Evolutionary conservation across 192 early-diverging fungal genomes (phyloP).

Genomic region (Chytriomyces sp.): DNA sequence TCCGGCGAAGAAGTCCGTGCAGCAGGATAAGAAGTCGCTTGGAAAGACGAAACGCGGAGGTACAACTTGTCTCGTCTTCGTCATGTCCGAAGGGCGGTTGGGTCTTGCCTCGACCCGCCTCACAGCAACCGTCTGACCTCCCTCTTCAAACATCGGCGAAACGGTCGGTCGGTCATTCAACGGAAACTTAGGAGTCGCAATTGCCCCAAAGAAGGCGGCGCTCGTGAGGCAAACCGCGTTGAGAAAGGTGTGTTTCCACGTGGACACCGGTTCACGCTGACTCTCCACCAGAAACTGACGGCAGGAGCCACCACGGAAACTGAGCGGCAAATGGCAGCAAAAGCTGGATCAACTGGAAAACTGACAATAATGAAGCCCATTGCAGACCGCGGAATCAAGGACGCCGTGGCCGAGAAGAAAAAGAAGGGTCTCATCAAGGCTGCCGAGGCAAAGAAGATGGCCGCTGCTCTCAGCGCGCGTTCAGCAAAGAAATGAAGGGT

Average conservation of each 20-base stretch:
- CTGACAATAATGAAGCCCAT: slow-evolving; percentile 76
- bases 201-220: slow-evolving; percentile 28
- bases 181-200: too few species aligned
- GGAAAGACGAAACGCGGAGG: slow-evolving; percentile 32
- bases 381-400: slow-evolving; percentile 60
- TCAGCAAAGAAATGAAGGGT: not conserved
- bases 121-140: not conserved
- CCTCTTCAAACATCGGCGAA: not conserved
- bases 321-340: slow-evolving; percentile 66
- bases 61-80: not conserved
- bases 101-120: not conserved
- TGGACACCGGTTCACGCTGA: not conserved
- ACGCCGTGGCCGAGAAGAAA: slow-evolving; percentile 47
- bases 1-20: not conserved
- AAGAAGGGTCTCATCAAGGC: slow-evolving; percentile 39
- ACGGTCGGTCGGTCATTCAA: too few species aligned
- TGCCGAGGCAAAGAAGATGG: slow-evolving; percentile 23
- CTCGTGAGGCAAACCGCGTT: slow-evolving; percentile 14
- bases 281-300: slow-evolving; percentile 39
- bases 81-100: not conserved
- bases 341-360: slow-evolving; percentile 74
- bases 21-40: slow-evolving; percentile 18
- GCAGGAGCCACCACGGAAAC: slow-evolving; percentile 47
- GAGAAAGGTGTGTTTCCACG: slow-evolving; percentile 13
- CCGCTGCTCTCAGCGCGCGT: not conserved